Evolutionary conservation across 306 rosid species (phyloP).

Genomic region (Lablab purpureus): DNA sequence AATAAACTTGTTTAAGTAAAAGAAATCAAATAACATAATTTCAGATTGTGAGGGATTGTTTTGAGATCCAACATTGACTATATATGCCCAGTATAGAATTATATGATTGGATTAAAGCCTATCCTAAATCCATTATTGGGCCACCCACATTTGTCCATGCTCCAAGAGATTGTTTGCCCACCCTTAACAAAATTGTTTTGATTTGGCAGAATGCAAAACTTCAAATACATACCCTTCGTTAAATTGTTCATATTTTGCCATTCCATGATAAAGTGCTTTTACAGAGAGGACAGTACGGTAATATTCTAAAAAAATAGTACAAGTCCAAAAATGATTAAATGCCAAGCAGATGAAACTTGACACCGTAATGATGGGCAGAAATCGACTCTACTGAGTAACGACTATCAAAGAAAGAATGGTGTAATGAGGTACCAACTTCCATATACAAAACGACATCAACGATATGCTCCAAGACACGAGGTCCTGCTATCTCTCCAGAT

Average conservation of each 20-base stretch:
- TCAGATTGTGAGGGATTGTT: not conserved
- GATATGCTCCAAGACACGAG: slow-evolving; percentile 92
- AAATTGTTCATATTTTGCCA: slow-evolving; percentile 32
- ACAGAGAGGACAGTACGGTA: not conserved
- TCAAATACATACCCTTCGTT: not conserved
- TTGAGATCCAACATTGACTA: not conserved
- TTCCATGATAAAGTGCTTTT: slow-evolving; percentile 27
- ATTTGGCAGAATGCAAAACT: slow-evolving; percentile 39
- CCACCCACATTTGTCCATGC: not conserved
- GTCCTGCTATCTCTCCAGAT: slow-evolving; percentile 96
- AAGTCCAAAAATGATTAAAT: slow-evolving; percentile 18
- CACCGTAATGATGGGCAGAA: slow-evolving; percentile 35
- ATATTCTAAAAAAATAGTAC: not conserved
- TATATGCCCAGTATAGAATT: not conserved
- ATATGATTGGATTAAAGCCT: not conserved
- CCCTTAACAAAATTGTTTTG: not conserved
- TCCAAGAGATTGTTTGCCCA: slow-evolving; percentile 4
- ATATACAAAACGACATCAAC: slow-evolving; percentile 90
- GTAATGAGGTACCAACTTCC: slow-evolving; percentile 84
- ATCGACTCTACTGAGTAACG: slow-evolving; percentile 37
- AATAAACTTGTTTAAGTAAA: not conserved
- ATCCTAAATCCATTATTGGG: not conserved
- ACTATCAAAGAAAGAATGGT: slow-evolving; percentile 46
- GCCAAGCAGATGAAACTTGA: slow-evolving; percentile 28
- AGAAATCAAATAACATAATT: not conserved